phyloP scores from a whole-genome alignment of 2,329 filamentous ascomycete genomes.

The Beauveria pseudobassiana region DNA sequence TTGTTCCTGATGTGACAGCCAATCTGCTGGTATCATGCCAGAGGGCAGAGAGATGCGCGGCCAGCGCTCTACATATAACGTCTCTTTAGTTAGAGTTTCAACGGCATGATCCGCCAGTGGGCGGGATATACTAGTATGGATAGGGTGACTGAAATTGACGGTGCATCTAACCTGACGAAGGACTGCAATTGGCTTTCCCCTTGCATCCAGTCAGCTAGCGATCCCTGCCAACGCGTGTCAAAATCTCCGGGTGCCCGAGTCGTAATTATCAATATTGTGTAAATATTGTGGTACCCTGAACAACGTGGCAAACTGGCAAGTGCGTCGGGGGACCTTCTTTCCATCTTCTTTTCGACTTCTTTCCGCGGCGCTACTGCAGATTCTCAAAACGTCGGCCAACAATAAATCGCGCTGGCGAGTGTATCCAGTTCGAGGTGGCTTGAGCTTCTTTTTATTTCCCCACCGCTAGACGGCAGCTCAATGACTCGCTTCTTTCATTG shows the following conservation, averaged over 20 bases:
- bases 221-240: too few relatives aligned
- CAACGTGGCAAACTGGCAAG: background rate
- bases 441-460: background rate
- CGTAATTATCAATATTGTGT: background rate
- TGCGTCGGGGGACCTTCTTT: background rate
- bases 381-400: background rate
- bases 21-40: background rate
- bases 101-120: background rate
- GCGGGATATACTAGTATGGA: background rate
- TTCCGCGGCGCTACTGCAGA: background rate
- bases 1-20: background rate
- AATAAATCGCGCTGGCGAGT: background rate
- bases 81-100: background rate
- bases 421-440: background rate
- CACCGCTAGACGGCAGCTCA: background rate
- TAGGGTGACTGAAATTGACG: too few relatives aligned
- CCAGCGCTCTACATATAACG: background rate
- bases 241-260: background rate
- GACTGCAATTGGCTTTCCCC: too few relatives aligned
- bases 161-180: too few relatives aligned
- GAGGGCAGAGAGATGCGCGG: background rate
- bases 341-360: background rate
- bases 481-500: conserved; percentile 3
- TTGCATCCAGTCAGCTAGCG: too few relatives aligned
- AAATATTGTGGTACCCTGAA: too few relatives aligned